Percentiles rank a stretch among this genome's conserved stretches.
Conservation (phyloP, 2,329 filamentous ascomycete genomes). For the Botrytis elliptica region DNA sequence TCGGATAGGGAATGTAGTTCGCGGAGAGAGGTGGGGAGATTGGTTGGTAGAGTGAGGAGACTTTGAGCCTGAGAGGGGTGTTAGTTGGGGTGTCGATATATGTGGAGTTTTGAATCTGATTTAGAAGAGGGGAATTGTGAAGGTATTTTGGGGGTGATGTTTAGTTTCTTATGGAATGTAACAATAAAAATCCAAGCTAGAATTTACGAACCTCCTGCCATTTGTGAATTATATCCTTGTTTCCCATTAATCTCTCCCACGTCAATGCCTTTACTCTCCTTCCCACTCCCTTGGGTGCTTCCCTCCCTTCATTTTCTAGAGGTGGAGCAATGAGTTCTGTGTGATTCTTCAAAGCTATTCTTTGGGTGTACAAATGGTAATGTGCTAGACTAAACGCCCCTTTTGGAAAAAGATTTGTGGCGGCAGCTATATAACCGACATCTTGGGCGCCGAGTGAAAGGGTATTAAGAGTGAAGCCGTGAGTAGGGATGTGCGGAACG, state of each 20-base stretch:
- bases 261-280: slow-evolving; percentile 69
- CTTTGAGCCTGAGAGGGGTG: slow-evolving; percentile 61
- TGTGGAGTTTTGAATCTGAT: background rate
- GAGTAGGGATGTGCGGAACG: slow-evolving; percentile 70
- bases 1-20: slow-evolving; percentile 84
- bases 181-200: background rate
- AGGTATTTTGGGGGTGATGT: background rate
- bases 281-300: slow-evolving; percentile 48
- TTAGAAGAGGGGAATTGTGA: background rate
- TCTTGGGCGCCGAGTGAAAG: slow-evolving; percentile 78
- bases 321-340: slow-evolving; percentile 36
- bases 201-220: slow-evolving; percentile 75
- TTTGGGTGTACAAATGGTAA: slow-evolving; percentile 70
- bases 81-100: background rate
- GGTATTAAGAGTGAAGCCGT: slow-evolving; percentile 77
- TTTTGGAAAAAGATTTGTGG: slow-evolving; percentile 75
- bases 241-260: slow-evolving; percentile 74
- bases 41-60: slow-evolving; percentile 81
- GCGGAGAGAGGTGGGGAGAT: slow-evolving; percentile 70
- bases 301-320: slow-evolving; percentile 41
- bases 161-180: background rate
- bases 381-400: slow-evolving; percentile 79
- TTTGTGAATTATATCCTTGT: slow-evolving; percentile 66
- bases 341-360: slow-evolving; percentile 52
- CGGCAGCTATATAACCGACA: slow-evolving; percentile 82